Percentiles rank a stretch among this genome's conserved stretches.
These are phyloP conservation scores for Rhododendron griersonianum DNA, from an alignment of 148 eudicot species.

Conservation along the genomic window DNA sequence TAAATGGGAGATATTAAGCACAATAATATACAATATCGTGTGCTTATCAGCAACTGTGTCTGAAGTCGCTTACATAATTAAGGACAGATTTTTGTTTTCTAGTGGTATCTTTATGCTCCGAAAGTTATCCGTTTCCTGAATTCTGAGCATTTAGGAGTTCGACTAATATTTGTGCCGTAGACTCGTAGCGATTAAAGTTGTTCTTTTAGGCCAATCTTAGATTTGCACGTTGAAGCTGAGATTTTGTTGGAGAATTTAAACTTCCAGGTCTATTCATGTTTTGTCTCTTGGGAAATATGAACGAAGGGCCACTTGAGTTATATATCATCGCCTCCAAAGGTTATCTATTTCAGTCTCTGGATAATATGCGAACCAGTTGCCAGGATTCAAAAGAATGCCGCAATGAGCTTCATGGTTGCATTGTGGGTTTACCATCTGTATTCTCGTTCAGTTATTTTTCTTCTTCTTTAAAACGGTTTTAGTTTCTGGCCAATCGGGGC, in stretches of 20 bases:
- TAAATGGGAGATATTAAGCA: too few species aligned
- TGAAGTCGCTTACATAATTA: not conserved
- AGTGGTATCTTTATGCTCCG: not conserved
- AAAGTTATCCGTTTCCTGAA: not conserved
- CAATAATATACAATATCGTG: too few species aligned
- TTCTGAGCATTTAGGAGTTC: not conserved
- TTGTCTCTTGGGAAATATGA: not conserved
- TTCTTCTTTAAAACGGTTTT: not conserved
- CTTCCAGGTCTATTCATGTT: not conserved
- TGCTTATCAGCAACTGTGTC: not conserved
- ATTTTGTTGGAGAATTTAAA: not conserved
- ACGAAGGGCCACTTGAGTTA: not conserved
- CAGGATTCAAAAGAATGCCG: not conserved
- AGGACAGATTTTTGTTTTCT: not conserved
- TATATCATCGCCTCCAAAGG: not conserved
- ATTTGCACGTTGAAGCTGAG: not conserved
- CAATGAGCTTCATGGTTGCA: not conserved
- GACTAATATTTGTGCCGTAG: not conserved
- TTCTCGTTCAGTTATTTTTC: not conserved
- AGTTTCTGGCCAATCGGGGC: not conserved
- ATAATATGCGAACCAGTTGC: not conserved
- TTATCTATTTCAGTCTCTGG: not conserved
- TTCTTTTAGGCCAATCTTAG: not conserved
- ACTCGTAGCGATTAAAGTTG: not conserved
- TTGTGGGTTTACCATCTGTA: not conserved